Evolutionary conservation across 2,329 filamentous ascomycete species (phyloP).

Genomic region (Cercospora citrullina): DNA sequence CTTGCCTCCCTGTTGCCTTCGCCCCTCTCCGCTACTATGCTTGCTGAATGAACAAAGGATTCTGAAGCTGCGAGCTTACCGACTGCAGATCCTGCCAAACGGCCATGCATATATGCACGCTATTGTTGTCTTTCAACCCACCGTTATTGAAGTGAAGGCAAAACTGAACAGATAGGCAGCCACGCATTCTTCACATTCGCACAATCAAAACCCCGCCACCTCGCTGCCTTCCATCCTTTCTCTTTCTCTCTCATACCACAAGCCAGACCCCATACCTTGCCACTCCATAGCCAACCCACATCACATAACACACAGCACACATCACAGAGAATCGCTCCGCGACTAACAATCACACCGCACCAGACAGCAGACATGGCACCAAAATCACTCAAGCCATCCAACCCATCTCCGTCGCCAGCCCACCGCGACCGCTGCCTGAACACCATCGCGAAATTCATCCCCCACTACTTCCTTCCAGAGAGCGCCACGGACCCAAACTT

Average conservation of each 20-base stretch:
- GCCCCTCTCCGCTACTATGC: neutral
- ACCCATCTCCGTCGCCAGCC: neutral
- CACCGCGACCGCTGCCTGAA: slow-evolving; percentile 3
- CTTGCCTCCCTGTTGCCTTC: neutral
- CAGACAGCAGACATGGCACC: neutral
- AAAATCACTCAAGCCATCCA: neutral
- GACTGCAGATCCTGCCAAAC: neutral
- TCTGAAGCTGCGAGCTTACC: neutral
- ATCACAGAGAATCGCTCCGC: neutral
- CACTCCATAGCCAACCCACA: neutral
- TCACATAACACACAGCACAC: neutral
- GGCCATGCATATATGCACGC: neutral
- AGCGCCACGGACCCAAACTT: neutral
- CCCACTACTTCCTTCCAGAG: neutral
- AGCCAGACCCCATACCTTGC: neutral
- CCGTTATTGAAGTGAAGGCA: neutral
- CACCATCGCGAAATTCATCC: neutral
- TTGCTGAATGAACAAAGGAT: neutral
- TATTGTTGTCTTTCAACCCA: neutral
- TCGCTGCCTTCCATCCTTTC: neutral
- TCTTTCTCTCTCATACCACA: neutral
- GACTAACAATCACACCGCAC: neutral
- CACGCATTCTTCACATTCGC: neutral
- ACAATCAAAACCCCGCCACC: neutral
- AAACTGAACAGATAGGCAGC: neutral